Percentiles rank a stretch among this genome's conserved stretches.
Conservation (phyloP, 805 yeast species). For the Candida bentonensis region DNA sequence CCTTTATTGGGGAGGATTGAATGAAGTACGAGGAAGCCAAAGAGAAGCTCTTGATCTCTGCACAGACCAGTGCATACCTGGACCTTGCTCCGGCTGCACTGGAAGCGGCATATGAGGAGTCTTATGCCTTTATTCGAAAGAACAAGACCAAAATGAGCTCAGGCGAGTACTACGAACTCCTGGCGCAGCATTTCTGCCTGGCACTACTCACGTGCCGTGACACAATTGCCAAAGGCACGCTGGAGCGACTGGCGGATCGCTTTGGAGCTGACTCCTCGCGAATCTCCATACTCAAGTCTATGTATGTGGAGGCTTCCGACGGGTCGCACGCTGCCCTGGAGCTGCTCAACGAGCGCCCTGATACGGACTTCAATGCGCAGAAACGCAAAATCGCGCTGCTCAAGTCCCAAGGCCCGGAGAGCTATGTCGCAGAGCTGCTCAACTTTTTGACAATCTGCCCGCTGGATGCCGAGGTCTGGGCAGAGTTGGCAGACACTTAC, state of each 20-base stretch:
- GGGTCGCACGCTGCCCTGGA: conserved; percentile 27
- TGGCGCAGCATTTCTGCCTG: conserved; percentile 62
- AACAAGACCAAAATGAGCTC: conserved; percentile 23
- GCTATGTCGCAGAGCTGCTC: conserved; percentile 42
- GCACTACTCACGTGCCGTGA: conserved; percentile 50
- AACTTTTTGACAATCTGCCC: conserved; percentile 52
- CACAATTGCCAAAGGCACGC: conserved; percentile 50
- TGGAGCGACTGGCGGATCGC: conserved; percentile 54
- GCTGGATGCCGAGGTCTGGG: conserved; percentile 64
- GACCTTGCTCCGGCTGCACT: conserved; percentile 34
- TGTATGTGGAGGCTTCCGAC: conserved; percentile 43
- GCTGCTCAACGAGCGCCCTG: conserved; percentile 20
- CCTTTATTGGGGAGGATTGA: too few relatives aligned
- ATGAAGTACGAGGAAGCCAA: conserved; percentile 15
- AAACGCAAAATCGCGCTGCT: conserved; percentile 22
- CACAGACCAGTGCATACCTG: conserved; percentile 37
- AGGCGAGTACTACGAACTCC: conserved; percentile 37
- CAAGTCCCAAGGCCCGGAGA: conserved; percentile 18
- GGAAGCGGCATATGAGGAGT: conserved; percentile 27
- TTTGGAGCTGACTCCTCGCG: conserved; percentile 46
- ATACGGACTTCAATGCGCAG: conserved; percentile 14
- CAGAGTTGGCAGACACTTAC: conserved; percentile 61
- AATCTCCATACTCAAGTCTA: conserved; percentile 38
- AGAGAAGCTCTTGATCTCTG: conserved; percentile 36
- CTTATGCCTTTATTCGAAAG: conserved; percentile 23